phyloP scores from a whole-genome alignment of 306 rosid genomes.

The Pterocarpus macrocarpus region DNA sequence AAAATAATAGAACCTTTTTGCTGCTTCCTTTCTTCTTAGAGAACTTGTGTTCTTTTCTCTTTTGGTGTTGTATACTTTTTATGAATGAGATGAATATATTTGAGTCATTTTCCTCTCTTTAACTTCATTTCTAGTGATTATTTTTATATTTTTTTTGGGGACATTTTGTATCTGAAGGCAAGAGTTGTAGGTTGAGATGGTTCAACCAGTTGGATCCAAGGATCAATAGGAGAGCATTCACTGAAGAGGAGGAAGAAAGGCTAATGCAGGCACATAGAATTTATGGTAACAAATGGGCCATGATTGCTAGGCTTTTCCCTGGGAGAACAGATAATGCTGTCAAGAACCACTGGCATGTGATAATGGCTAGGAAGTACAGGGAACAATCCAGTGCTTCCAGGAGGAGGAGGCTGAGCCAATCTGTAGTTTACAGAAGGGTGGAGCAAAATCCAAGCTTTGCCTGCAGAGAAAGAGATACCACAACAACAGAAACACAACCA shows the following conservation, averaged over 20 bases:
- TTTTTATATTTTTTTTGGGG: too few species aligned
- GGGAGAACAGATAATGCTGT: constrained; percentile 98
- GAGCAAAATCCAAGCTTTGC: constrained; percentile 60
- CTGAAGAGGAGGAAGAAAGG: constrained; percentile 91
- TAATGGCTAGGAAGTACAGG: constrained; percentile 93
- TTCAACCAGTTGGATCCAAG: constrained; percentile 97
- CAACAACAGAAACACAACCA: constrained; percentile 40
- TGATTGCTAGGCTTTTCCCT: constrained; percentile 93
- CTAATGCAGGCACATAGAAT: constrained; percentile 92
- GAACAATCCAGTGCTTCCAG: constrained; percentile 83
- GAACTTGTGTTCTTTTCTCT: too few species aligned
- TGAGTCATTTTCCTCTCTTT: too few species aligned
- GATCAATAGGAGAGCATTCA: constrained; percentile 84
- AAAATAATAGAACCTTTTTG: too few species aligned
- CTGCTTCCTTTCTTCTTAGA: too few species aligned
- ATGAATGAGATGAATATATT: too few species aligned
- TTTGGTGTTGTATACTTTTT: too few species aligned
- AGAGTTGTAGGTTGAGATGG: constrained; percentile 97
- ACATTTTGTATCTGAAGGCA: constrained; percentile 53
- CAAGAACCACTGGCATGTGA: constrained; percentile 98
- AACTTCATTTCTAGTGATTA: too few species aligned
- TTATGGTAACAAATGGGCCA: constrained; percentile 98
- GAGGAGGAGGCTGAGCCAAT: constrained; percentile 67
- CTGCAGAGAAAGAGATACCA: constrained; percentile 26
- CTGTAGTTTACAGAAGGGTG: constrained; percentile 57